Percentiles rank a stretch among this genome's conserved stretches.
phyloP scores from a whole-genome alignment of 371 early-diverging fungal genomes.

The Umbelopsis sp. region DNA sequence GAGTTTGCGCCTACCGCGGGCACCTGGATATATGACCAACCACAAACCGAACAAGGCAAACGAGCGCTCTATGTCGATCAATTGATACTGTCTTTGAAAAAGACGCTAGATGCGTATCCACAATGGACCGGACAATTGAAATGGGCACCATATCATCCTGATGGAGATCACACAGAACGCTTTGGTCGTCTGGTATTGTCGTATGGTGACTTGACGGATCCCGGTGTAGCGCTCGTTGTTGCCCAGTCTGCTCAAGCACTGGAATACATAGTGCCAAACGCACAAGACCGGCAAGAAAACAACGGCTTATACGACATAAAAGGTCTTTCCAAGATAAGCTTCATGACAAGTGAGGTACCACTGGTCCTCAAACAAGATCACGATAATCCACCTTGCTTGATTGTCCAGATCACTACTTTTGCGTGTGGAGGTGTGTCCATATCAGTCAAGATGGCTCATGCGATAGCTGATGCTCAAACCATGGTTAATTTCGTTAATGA shows the following conservation, averaged over 20 bases:
- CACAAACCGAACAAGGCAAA: not conserved
- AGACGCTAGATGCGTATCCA: slow-evolving; percentile 4
- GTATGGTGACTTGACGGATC: slow-evolving; percentile 5
- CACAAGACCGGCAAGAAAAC: not conserved
- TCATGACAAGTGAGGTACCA: not conserved
- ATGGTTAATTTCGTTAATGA: slow-evolving; percentile 5
- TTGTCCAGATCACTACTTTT: slow-evolving; percentile 15
- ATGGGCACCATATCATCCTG: not conserved
- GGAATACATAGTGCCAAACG: not conserved
- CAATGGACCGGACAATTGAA: slow-evolving; percentile 17
- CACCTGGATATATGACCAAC: slow-evolving; percentile 10
- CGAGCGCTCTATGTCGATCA: not conserved
- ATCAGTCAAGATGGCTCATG: not conserved
- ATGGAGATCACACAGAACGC: slow-evolving; percentile 10
- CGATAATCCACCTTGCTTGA: not conserved
- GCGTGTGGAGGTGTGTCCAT: slow-evolving; percentile 14
- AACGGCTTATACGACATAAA: not conserved
- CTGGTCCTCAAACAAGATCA: not conserved
- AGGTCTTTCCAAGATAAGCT: not conserved
- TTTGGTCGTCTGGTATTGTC: not conserved
- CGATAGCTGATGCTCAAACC: slow-evolving; percentile 13
- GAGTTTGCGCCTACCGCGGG: not conserved
- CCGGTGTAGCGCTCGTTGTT: slow-evolving; percentile 7
- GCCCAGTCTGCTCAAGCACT: not conserved
- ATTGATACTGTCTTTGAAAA: not conserved